Evolutionary conservation across 179 eudicot species (phyloP).

Genomic region (Patellifolia procumbens): DNA sequence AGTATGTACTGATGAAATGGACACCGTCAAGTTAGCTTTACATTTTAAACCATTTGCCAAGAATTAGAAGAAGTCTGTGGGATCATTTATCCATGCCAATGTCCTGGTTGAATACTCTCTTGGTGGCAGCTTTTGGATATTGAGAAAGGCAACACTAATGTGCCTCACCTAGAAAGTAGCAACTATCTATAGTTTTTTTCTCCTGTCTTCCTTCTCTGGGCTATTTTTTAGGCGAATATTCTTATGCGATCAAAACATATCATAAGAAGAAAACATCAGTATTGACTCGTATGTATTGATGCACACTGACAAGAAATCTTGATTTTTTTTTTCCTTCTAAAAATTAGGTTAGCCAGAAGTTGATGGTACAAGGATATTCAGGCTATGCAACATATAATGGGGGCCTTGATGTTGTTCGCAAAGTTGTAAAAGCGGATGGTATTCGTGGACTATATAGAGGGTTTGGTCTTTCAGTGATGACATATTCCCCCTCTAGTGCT

Average conservation of each 20-base stretch:
- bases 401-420: slow-evolving; percentile 89
- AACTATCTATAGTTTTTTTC: background rate
- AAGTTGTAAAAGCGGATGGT: slow-evolving; percentile 79
- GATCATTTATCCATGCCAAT: background rate
- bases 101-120: background rate
- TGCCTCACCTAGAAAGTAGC: background rate
- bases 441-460: slow-evolving; percentile 92
- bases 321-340: background rate
- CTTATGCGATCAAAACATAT: background rate
- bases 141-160: background rate
- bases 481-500: slow-evolving; percentile 97
- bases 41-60: background rate
- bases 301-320: background rate
- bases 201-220: background rate
- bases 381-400: slow-evolving; percentile 88
- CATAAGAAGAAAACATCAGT: background rate
- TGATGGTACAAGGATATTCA: slow-evolving; percentile 99
- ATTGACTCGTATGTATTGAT: background rate
- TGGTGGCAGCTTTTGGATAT: background rate
- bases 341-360: slow-evolving; percentile 81
- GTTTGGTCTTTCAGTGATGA: slow-evolving; percentile 88
- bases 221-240: background rate
- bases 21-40: background rate
- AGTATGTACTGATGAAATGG: background rate
- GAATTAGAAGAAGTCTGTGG: background rate